Evolutionary conservation across 2,329 filamentous ascomycete species (phyloP).

Genomic region (Zasmidium citrigriseum): DNA sequence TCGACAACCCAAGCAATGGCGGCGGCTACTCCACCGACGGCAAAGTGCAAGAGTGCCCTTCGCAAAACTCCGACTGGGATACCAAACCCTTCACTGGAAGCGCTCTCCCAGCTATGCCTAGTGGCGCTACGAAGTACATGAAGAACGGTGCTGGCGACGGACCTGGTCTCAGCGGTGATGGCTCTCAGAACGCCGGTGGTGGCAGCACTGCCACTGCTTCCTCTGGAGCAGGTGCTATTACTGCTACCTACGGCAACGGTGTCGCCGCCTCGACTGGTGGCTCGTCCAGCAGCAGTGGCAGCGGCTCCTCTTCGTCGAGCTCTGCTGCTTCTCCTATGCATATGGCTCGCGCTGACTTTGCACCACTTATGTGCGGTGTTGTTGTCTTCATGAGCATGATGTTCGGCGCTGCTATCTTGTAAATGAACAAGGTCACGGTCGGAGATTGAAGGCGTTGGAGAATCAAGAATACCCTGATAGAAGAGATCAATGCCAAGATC

Average conservation of each 20-base stretch:
- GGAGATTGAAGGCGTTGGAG: no score
- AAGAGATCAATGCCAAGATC: no score
- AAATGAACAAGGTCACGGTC: neutral
- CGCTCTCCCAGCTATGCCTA: slow-evolving; percentile 58
- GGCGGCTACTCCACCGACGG: slow-evolving; percentile 59
- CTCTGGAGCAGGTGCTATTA: slow-evolving; percentile 50
- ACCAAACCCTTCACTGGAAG: slow-evolving; percentile 47
- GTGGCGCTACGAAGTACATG: slow-evolving; percentile 57
- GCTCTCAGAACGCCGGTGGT: slow-evolving; percentile 55
- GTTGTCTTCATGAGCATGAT: slow-evolving; percentile 54
- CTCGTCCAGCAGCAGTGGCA: slow-evolving; percentile 21
- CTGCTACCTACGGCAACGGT: slow-evolving; percentile 27
- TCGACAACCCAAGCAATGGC: slow-evolving; percentile 54
- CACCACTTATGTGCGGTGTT: slow-evolving; percentile 51
- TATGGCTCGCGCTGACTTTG: slow-evolving; percentile 46
- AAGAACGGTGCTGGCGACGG: slow-evolving; percentile 58
- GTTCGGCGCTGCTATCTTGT: slow-evolving; percentile 51
- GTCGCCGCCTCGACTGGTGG: slow-evolving; percentile 8
- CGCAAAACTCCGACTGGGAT: slow-evolving; percentile 56
- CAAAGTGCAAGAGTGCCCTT: slow-evolving; percentile 55
- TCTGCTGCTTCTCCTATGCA: slow-evolving; percentile 45
- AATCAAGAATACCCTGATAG: no score
- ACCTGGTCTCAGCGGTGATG: slow-evolving; percentile 50
- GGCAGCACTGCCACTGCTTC: slow-evolving; percentile 49
- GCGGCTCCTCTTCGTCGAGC: slow-evolving; percentile 30